Percentiles rank a stretch among this genome's conserved stretches.
These are phyloP conservation scores for Monosporozyma aquatica DNA, from an alignment of 805 yeast species.

Conservation along the genomic window DNA sequence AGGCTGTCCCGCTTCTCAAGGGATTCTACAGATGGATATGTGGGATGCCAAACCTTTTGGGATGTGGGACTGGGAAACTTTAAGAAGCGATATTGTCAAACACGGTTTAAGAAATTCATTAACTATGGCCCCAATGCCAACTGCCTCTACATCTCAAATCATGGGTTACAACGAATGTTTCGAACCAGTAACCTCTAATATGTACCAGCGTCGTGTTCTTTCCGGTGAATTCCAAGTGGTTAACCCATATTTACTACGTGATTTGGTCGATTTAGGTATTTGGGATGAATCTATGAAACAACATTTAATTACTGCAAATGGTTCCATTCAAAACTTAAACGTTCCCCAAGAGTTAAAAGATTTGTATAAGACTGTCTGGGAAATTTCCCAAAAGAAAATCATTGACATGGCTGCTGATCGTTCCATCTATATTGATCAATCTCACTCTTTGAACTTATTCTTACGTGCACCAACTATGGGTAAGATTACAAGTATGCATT, in stretches of 20 bases:
- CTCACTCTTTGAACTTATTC: conserved; percentile 85
- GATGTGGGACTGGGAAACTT: conserved; percentile 73
- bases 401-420: conserved; percentile 80
- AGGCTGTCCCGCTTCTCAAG: conserved; percentile 87
- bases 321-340: conserved; percentile 69
- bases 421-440: conserved; percentile 80
- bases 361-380: conserved; percentile 94
- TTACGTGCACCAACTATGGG: conserved; percentile 86
- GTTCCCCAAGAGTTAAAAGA: conserved; percentile 66
- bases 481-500: conserved; percentile 91
- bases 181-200: conserved; percentile 88
- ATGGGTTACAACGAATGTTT: conserved; percentile 89
- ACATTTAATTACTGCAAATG: conserved; percentile 61
- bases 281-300: conserved; percentile 78
- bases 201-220: conserved; percentile 78
- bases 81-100: conserved; percentile 48
- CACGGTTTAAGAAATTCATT: conserved; percentile 79
- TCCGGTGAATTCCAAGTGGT: conserved; percentile 92
- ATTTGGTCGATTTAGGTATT: conserved; percentile 65
- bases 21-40: conserved; percentile 73
- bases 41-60: conserved; percentile 74
- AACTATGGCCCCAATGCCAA: conserved; percentile 92
- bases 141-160: conserved; percentile 94
- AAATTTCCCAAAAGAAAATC: conserved; percentile 71
- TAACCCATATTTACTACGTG: conserved; percentile 73